A percentile compares a stretch with the other conserved stretches of the same genome.
Conservation (phyloP, 441 rosid genomes). For the Arabidopsis hybrid region DNA sequence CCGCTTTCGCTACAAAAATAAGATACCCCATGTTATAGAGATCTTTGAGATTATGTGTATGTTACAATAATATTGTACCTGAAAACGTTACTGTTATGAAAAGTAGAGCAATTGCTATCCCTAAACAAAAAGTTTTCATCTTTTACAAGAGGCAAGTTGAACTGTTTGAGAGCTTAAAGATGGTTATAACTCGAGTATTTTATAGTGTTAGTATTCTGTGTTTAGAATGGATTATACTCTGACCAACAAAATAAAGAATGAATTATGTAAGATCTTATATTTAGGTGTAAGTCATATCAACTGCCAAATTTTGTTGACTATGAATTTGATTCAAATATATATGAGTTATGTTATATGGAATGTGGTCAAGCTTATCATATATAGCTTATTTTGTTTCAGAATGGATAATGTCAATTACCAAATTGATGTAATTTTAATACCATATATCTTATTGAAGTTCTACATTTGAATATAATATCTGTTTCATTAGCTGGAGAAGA, state of each 20-base stretch:
- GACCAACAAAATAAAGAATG: no score
- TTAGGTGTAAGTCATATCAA: not conserved
- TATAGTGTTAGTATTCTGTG: not conserved
- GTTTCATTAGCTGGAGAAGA: no score
- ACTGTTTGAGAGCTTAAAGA: conserved; percentile 13
- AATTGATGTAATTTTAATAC: no score
- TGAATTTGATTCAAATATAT: no score
- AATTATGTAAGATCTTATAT: no score
- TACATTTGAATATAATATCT: no score
- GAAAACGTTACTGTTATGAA: not conserved
- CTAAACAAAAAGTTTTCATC: conserved; percentile 8
- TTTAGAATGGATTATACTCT: not conserved
- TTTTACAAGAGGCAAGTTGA: not conserved
- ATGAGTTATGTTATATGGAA: no score
- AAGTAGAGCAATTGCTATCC: not conserved
- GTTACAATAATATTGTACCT: not conserved
- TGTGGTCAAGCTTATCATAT: not conserved
- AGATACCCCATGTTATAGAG: not conserved
- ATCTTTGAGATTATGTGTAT: not conserved
- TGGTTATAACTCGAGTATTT: not conserved
- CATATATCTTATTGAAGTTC: no score
- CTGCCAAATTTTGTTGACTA: not conserved
- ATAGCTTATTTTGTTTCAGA: no score
- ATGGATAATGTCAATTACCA: no score
- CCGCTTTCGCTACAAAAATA: conserved; percentile 31